These are phyloP conservation scores for Ustilago loliicola DNA, from an alignment of 1,284 basidiomycete genomes.

Conservation along the genomic window DNA sequence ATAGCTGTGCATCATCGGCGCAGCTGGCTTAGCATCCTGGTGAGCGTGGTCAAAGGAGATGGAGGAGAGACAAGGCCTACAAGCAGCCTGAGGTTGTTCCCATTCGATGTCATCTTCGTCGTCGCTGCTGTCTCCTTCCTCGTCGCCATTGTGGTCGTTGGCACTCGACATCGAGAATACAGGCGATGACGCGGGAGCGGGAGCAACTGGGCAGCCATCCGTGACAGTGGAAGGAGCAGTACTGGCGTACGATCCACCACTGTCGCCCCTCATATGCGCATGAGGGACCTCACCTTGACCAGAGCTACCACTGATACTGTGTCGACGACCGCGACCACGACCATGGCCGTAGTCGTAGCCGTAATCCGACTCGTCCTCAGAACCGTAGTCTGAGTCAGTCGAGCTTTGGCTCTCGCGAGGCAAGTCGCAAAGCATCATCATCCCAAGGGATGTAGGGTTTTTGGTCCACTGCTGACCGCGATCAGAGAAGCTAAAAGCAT, in stretches of 20 bases:
- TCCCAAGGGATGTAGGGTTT: background rate
- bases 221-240: conserved; percentile 18
- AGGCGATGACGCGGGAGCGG: conserved; percentile 10
- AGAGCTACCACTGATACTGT: conserved; percentile 25
- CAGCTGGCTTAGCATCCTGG: background rate
- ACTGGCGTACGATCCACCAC: conserved; percentile 14
- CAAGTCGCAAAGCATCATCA: conserved; percentile 9
- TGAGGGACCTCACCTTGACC: conserved; percentile 11
- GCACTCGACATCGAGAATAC: conserved; percentile 4
- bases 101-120: conserved; percentile 33
- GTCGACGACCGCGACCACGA: conserved; percentile 6
- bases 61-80: background rate
- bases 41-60: conserved; percentile 6
- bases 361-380: conserved; percentile 11
- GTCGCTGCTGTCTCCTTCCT: conserved; percentile 1
- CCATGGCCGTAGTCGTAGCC: conserved; percentile 6
- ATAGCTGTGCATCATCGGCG: background rate
- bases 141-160: background rate
- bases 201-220: background rate
- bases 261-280: conserved; percentile 6
- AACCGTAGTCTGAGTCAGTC: conserved; percentile 6
- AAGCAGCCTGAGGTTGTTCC: conserved; percentile 10
- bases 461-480: background rate
- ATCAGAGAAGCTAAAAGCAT: conserved; percentile 1
- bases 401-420: conserved; percentile 31